These are phyloP conservation scores for Thielaviopsis musarum DNA, from an alignment of 2,329 filamentous ascomycete species.

Conservation along the genomic window DNA sequence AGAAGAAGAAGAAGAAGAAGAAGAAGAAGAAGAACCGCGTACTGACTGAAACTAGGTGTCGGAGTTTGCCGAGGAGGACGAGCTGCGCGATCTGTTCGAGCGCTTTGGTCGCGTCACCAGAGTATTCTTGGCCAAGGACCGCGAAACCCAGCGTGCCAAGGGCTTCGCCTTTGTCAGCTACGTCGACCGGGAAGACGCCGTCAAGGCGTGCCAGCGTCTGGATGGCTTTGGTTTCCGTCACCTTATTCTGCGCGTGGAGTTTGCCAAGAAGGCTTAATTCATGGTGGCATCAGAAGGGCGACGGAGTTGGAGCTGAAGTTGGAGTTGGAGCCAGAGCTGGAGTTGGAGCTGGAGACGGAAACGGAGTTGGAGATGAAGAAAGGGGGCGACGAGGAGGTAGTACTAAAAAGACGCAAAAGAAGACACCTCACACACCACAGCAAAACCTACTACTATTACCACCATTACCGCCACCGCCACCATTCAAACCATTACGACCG, in stretches of 20 bases:
- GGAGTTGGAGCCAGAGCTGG: too few relatives aligned
- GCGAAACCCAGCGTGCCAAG: conserved; percentile 91
- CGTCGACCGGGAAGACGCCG: conserved; percentile 74
- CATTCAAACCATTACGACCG: neutral
- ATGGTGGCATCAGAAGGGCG: neutral
- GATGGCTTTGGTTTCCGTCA: conserved; percentile 87
- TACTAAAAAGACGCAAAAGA: neutral
- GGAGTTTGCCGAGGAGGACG: conserved; percentile 90
- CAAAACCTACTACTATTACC: neutral
- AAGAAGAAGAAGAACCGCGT: neutral
- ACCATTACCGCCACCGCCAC: neutral
- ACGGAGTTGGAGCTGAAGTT: neutral
- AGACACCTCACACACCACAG: neutral
- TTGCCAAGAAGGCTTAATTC: conserved; percentile 45
- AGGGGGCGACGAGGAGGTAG: too few relatives aligned
- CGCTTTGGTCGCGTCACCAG: conserved; percentile 90
- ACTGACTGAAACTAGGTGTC: conserved; percentile 45
- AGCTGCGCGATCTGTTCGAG: conserved; percentile 96
- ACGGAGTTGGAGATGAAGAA: neutral
- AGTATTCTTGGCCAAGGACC: conserved; percentile 95
- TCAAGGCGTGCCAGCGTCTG: conserved; percentile 91
- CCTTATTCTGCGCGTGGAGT: conserved; percentile 73
- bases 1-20: too few relatives aligned
- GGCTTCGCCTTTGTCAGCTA: conserved; percentile 99
- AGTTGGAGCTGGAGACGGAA: neutral